These are phyloP conservation scores for Planoprotostelium fungivorum DNA, from an alignment of 78 protist species.

Conservation along the genomic window DNA sequence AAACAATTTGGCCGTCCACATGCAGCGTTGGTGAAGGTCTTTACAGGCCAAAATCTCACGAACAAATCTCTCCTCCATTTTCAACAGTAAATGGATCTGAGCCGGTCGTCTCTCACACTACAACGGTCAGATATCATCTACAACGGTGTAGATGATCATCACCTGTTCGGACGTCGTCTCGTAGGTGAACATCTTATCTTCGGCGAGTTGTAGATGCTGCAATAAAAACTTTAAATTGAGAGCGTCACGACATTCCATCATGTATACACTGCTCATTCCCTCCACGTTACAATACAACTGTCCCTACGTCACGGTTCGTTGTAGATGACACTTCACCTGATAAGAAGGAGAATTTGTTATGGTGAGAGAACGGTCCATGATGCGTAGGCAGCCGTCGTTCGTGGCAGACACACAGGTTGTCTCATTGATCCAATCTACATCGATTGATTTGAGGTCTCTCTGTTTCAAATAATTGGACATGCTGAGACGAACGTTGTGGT, in stretches of 20 bases:
- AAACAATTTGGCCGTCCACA: background rate
- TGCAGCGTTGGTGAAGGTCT: background rate
- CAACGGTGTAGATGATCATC: background rate
- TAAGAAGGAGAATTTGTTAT: background rate
- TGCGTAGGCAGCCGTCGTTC: background rate
- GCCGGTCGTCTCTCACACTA: background rate
- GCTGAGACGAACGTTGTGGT: background rate
- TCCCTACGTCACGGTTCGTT: background rate
- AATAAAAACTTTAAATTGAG: background rate
- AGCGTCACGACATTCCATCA: background rate
- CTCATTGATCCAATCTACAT: background rate
- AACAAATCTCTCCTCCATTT: background rate
- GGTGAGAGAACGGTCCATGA: background rate
- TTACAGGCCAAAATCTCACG: background rate
- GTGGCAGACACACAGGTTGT: background rate
- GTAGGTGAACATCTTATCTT: background rate
- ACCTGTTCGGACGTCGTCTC: background rate
- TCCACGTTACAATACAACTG: background rate
- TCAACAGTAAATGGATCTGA: background rate
- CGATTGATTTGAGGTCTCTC: background rate
- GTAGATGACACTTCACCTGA: background rate
- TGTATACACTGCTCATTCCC: background rate
- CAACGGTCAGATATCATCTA: background rate
- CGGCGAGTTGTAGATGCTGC: background rate
- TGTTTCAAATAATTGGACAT: background rate